Conservation (phyloP, 305 asterid genomes). For the Fraxinus paxiana region DNA sequence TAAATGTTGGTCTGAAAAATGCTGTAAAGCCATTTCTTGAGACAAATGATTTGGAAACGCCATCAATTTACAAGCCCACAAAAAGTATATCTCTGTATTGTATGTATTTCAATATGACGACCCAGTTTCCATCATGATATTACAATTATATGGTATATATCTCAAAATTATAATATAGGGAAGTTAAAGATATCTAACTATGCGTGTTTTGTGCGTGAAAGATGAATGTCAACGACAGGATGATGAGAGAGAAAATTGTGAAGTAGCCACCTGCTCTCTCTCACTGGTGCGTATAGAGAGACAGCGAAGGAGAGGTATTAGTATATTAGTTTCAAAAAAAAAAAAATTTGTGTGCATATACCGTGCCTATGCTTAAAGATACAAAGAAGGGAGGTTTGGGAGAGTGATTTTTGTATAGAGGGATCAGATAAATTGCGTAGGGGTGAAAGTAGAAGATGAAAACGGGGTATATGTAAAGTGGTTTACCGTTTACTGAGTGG, state of each 20-base stretch:
- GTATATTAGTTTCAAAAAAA: not conserved
- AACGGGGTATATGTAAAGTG: not conserved
- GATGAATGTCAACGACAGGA: constrained; percentile 2
- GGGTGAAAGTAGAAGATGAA: not conserved
- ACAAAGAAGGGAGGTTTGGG: not conserved
- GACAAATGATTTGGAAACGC: constrained; percentile 44
- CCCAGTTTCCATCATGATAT: not conserved
- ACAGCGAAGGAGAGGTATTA: not conserved
- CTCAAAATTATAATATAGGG: not conserved
- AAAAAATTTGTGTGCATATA: not conserved
- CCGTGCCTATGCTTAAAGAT: not conserved
- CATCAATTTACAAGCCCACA: constrained; percentile 21
- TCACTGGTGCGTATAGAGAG: not conserved
- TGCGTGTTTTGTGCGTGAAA: not conserved
- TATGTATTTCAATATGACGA: not conserved
- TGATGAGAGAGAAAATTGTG: not conserved
- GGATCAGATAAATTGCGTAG: not conserved
- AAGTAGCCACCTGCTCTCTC: constrained; percentile 4
- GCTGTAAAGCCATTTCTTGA: constrained; percentile 45
- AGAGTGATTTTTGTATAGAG: not conserved
- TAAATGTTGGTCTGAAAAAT: constrained; percentile 38
- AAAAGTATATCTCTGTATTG: not conserved
- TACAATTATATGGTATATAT: not conserved
- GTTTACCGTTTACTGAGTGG: not conserved
- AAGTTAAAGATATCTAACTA: not conserved